Percentiles rank a stretch among this genome's conserved stretches.
phyloP scores from a whole-genome alignment of 768 basidiomycete genomes.

The Trametes coccinea region DNA sequence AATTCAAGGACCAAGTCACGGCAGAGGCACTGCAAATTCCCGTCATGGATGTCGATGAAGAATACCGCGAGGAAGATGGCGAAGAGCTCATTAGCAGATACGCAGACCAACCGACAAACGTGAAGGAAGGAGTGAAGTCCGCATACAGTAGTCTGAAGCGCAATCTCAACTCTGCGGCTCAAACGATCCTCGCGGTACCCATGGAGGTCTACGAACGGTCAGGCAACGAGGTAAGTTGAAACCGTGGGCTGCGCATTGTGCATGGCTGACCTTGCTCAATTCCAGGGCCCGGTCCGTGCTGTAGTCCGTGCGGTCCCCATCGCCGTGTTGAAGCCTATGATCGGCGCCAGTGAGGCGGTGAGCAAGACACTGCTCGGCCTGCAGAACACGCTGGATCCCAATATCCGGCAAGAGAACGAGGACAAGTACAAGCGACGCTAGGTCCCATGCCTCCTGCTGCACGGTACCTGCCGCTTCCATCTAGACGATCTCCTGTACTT shows the following conservation, averaged over 20 bases:
- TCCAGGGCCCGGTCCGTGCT: conserved; percentile 86
- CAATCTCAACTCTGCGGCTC: conserved; percentile 92
- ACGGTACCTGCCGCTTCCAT: not conserved
- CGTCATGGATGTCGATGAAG: conserved; percentile 31
- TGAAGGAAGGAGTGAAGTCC: conserved; percentile 84
- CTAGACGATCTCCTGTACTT: conserved; percentile 16
- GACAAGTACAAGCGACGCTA: conserved; percentile 91
- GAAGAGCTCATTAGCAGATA: conserved; percentile 79
- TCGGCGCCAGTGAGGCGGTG: conserved; percentile 95
- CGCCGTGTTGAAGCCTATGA: conserved; percentile 97
- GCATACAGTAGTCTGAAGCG: conserved; percentile 88
- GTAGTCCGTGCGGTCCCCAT: conserved; percentile 97
- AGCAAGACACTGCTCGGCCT: conserved; percentile 93
- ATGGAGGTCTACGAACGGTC: conserved; percentile 99
- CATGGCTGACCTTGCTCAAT: not conserved
- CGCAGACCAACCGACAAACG: conserved; percentile 84
- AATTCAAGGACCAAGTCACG: conserved; percentile 64
- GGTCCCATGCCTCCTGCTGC: conserved; percentile 14
- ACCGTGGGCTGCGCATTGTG: not conserved
- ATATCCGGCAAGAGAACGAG: conserved; percentile 76
- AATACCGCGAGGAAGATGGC: conserved; percentile 45
- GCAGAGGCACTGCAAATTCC: conserved; percentile 60
- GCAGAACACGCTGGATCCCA: conserved; percentile 90
- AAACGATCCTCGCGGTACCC: conserved; percentile 96
- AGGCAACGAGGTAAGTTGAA: conserved; percentile 73